A percentile compares a stretch with the other conserved stretches of the same genome.
Conservation (phyloP, 805 yeast genomes). For the Nakazawaea ishiwadae region DNA sequence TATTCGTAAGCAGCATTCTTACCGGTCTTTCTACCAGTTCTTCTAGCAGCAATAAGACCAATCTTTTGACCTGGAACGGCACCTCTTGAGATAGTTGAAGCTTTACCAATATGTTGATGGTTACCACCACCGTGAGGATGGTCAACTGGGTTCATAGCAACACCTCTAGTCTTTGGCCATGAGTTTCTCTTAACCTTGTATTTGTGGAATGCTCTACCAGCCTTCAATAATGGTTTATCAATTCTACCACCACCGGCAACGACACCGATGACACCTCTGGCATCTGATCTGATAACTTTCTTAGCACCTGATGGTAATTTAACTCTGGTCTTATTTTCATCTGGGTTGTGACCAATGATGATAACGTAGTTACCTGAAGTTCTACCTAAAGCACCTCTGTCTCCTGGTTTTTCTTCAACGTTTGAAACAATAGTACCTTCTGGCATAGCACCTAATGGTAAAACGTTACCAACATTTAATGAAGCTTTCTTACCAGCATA, state of each 20-base stretch:
- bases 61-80: slow-evolving; percentile 99
- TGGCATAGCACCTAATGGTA: slow-evolving; percentile 89
- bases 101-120: slow-evolving; percentile 99
- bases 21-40: slow-evolving; percentile 73
- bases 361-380: slow-evolving; percentile 99
- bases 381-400: slow-evolving; percentile 89
- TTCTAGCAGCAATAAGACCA: slow-evolving; percentile 99
- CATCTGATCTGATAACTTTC: slow-evolving; percentile 91
- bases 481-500: slow-evolving; percentile 99
- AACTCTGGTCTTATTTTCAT: slow-evolving; percentile 98
- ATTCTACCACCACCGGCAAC: slow-evolving; percentile 99
- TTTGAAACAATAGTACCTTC: slow-evolving; percentile 49
- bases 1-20: slow-evolving; percentile 11
- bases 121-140: slow-evolving; percentile 99
- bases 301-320: slow-evolving; percentile 99
- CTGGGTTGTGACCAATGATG: slow-evolving; percentile 98
- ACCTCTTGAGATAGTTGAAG: slow-evolving; percentile 98
- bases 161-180: slow-evolving; percentile 99
- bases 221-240: slow-evolving; percentile 98
- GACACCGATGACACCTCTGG: slow-evolving; percentile 99
- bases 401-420: slow-evolving; percentile 50
- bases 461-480: slow-evolving; percentile 92
- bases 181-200: slow-evolving; percentile 99
- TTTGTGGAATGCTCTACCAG: slow-evolving; percentile 99
- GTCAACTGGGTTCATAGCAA: slow-evolving; percentile 99